These are phyloP conservation scores for Colletotrichum agaves DNA, from an alignment of 2,329 filamentous ascomycete species.

Conservation along the genomic window DNA sequence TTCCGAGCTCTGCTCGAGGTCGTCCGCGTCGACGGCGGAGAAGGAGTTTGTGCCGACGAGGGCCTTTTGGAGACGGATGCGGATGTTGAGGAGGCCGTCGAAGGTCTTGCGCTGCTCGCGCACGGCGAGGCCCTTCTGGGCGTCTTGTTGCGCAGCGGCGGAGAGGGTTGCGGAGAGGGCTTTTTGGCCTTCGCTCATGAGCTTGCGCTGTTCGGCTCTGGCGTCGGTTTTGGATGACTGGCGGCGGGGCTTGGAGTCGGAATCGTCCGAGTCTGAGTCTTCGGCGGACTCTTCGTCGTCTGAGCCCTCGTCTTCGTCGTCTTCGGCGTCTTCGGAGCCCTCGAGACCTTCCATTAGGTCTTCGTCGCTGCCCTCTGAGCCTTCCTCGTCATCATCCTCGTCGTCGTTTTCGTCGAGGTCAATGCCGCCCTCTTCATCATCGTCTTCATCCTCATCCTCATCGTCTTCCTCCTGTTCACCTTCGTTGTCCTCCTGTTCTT, in stretches of 20 bases:
- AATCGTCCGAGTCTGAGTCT: slow-evolving; percentile 43
- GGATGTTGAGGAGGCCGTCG: slow-evolving; percentile 86
- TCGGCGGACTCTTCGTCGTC: slow-evolving; percentile 46
- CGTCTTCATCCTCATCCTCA: slow-evolving; percentile 50
- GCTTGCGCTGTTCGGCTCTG: slow-evolving; percentile 71
- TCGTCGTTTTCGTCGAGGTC: slow-evolving; percentile 47
- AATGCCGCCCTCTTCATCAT: slow-evolving; percentile 50
- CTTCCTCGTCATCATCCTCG: slow-evolving; percentile 49
- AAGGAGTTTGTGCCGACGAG: slow-evolving; percentile 85
- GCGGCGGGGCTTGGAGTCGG: slow-evolving; percentile 20
- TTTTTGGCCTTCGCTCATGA: slow-evolving; percentile 76
- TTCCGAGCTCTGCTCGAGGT: slow-evolving; percentile 53
- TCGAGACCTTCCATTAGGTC: slow-evolving; percentile 41
- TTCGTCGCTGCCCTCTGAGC: slow-evolving; percentile 43
- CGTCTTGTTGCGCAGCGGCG: slow-evolving; percentile 78
- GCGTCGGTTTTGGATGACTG: slow-evolving; percentile 38
- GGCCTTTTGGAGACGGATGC: slow-evolving; percentile 94
- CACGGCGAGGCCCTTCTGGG: slow-evolving; percentile 86
- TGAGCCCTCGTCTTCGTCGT: slow-evolving; percentile 48
- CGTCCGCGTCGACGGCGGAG: slow-evolving; percentile 55
- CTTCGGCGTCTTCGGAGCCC: slow-evolving; percentile 43
- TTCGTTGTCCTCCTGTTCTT: slow-evolving; percentile 47
- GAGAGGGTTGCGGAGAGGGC: slow-evolving; percentile 69
- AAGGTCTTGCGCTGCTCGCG: slow-evolving; percentile 87
- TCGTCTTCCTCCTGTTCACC: slow-evolving; percentile 50